Conservation (phyloP, 495 filamentous ascomycete genomes). For the Rostrohypoxylon terebratum region DNA sequence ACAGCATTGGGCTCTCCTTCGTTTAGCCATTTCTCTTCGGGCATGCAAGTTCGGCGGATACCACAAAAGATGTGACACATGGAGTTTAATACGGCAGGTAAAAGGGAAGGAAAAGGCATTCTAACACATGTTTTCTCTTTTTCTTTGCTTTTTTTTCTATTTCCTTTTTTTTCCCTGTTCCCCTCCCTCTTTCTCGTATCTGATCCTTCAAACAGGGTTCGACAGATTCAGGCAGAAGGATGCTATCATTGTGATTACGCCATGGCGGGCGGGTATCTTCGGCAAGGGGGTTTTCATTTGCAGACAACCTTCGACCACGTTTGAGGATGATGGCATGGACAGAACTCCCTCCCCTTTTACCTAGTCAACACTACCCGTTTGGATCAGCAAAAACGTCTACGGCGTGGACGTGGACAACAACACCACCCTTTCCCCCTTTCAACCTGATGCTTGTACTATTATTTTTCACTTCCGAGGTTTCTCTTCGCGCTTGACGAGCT, state of each 20-base stretch:
- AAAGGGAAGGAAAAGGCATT: conserved; percentile 53
- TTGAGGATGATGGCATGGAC: conserved; percentile 40
- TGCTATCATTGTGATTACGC: conserved; percentile 43
- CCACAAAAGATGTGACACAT: conserved; percentile 47
- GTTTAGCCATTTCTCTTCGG: conserved; percentile 44
- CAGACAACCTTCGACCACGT: conserved; percentile 37
- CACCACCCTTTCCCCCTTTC: conserved; percentile 47
- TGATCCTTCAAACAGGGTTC: conserved; percentile 43
- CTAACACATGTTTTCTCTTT: conserved; percentile 43
- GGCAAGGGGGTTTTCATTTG: conserved; percentile 15
- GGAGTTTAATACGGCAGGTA: conserved; percentile 54
- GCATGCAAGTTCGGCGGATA: conserved; percentile 47
- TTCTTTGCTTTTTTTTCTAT: conserved; percentile 27
- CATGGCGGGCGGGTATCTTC: conserved; percentile 26
- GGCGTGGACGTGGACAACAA: conserved; percentile 41
- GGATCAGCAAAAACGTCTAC: conserved; percentile 45
- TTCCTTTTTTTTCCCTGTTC: conserved; percentile 25
- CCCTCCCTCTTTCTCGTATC: conserved; percentile 28
- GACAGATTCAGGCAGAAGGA: conserved; percentile 40
- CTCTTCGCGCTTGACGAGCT: conserved; percentile 50
- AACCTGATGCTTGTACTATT: conserved; percentile 52
- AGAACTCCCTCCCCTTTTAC: conserved; percentile 31
- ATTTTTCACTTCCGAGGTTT: conserved; percentile 52
- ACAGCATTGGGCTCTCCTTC: conserved; percentile 32
- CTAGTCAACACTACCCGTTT: conserved; percentile 38